Conservation (phyloP, 345 rosid species). For the Gossypium longicalyx region DNA sequence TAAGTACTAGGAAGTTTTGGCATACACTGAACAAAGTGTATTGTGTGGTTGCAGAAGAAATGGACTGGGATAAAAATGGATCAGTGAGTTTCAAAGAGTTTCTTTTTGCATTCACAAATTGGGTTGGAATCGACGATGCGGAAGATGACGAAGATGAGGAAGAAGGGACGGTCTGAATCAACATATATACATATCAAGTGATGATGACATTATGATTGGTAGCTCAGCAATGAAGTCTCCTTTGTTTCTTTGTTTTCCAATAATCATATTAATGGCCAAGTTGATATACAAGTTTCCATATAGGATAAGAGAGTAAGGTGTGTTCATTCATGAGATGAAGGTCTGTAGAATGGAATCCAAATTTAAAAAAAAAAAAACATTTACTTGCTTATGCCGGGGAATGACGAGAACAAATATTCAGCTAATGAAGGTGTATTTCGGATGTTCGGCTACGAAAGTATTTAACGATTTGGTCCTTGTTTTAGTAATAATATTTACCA, state of each 20-base stretch:
- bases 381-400: constrained; percentile 93
- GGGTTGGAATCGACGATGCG: constrained; percentile 78
- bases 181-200: not conserved
- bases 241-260: too few species aligned
- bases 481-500: not conserved
- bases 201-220: too few species aligned
- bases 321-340: too few species aligned
- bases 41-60: constrained; percentile 61
- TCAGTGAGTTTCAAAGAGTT: constrained; percentile 91
- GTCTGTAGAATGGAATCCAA: constrained; percentile 90
- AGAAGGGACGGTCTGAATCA: constrained; percentile 26
- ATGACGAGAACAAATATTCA: constrained; percentile 91
- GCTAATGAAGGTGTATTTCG: constrained; percentile 93
- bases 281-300: too few species aligned
- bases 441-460: constrained; percentile 83
- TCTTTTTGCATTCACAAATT: constrained; percentile 75
- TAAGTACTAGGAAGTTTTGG: too few species aligned
- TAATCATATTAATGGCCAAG: too few species aligned
- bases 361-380: constrained; percentile 34
- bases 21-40: not conserved
- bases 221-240: too few species aligned
- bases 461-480: not conserved
- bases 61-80: constrained; percentile 99
- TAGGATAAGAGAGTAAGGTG: too few species aligned
- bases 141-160: constrained; percentile 65